A percentile compares a stretch with the other conserved stretches of the same genome.
phyloP scores from a whole-genome alignment of 495 filamentous ascomycete species.

The Chaetomium cochliodes region DNA sequence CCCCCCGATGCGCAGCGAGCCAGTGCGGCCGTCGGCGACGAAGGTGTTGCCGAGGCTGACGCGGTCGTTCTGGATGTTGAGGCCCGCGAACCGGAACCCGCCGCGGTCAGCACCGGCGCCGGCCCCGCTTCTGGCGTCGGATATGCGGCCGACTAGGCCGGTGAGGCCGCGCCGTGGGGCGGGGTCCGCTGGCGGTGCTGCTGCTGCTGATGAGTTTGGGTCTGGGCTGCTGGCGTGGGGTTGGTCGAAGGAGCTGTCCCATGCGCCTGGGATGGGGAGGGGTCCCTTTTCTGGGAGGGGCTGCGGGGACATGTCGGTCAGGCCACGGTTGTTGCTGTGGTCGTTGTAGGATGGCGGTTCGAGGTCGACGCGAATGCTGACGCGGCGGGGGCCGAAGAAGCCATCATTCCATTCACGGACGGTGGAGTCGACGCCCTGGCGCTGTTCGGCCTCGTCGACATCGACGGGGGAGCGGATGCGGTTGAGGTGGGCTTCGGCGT shows the following conservation, averaged over 20 bases:
- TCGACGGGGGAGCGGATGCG: constrained; percentile 28
- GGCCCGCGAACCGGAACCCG: constrained; percentile 37
- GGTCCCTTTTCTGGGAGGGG: not conserved
- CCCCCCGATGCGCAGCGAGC: constrained; percentile 39
- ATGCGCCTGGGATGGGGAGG: constrained; percentile 3
- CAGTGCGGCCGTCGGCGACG: constrained; percentile 43
- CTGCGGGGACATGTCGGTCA: not conserved
- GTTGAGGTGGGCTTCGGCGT: constrained; percentile 40
- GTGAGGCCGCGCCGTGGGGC: too few species aligned
- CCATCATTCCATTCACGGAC: constrained; percentile 53
- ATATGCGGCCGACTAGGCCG: not conserved
- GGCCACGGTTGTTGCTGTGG: not conserved
- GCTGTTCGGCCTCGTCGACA: constrained; percentile 11
- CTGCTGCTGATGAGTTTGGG: too few species aligned
- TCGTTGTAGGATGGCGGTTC: not conserved
- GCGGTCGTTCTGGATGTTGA: constrained; percentile 41
- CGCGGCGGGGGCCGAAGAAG: constrained; percentile 48
- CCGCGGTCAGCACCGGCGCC: not conserved
- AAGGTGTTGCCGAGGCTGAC: constrained; percentile 42
- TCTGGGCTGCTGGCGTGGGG: too few species aligned
- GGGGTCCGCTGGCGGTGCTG: too few species aligned
- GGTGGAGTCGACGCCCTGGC: constrained; percentile 34
- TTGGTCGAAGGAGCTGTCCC: too few species aligned
- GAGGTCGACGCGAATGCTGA: constrained; percentile 21
- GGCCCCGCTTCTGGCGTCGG: not conserved